A percentile compares a stretch with the other conserved stretches of the same genome.
Conservation (phyloP, 2,329 filamentous ascomycete species). For the Emergomyces orientalis region DNA sequence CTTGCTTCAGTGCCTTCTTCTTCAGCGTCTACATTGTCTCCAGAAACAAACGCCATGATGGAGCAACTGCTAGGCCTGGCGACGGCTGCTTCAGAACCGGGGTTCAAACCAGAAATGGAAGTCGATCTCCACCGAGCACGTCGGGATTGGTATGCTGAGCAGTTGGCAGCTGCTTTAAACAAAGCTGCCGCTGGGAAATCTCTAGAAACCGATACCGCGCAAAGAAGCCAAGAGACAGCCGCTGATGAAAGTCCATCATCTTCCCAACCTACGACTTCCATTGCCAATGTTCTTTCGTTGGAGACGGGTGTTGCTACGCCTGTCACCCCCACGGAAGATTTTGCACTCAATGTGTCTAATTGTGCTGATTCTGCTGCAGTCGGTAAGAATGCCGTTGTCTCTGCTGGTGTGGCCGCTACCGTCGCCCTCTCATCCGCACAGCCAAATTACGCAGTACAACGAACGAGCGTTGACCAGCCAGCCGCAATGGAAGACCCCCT, state of each 20-base stretch:
- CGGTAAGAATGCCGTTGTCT: too few species aligned
- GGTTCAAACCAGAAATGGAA: slow-evolving; percentile 15
- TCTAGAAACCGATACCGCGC: neutral
- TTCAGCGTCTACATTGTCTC: slow-evolving; percentile 3
- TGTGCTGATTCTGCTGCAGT: neutral
- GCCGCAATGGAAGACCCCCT: neutral
- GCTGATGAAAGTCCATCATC: neutral
- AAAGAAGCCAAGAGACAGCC: neutral
- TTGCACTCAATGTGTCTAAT: neutral
- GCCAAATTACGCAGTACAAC: neutral
- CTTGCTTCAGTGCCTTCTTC: slow-evolving; percentile 1
- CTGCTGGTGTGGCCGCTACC: neutral
- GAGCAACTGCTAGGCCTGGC: slow-evolving; percentile 14
- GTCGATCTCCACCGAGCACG: slow-evolving; percentile 13
- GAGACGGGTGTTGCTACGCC: neutral
- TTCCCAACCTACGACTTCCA: neutral
- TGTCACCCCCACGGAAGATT: neutral
- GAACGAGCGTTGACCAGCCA: neutral
- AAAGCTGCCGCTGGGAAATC: neutral
- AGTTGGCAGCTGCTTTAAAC: slow-evolving; percentile 1
- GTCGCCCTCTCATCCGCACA: neutral
- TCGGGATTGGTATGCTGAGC: slow-evolving; percentile 12
- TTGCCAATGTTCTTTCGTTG: neutral
- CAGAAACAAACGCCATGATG: slow-evolving; percentile 10
- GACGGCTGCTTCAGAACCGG: slow-evolving; percentile 14